These are phyloP conservation scores for Ophiocordyceps polyrhachis-furcata DNA, from an alignment of 2,329 filamentous ascomycete genomes.

Conservation along the genomic window DNA sequence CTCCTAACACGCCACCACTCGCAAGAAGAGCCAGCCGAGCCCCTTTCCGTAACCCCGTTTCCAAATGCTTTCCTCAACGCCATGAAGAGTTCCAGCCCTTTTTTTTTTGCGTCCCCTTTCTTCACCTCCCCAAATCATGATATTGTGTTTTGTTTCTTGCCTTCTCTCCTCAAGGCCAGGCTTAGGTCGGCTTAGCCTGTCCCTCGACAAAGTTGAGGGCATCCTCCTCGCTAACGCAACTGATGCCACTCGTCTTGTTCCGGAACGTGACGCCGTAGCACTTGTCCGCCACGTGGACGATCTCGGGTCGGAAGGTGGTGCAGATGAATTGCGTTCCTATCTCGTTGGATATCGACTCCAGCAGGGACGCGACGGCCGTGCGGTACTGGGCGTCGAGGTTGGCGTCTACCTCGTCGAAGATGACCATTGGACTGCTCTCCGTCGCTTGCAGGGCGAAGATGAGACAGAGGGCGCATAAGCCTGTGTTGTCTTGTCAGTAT, in stretches of 20 bases:
- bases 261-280: constrained; percentile 92
- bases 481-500: constrained; percentile 22
- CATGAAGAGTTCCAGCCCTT: neutral
- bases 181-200: constrained; percentile 28
- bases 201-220: constrained; percentile 90
- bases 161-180: too few relatives aligned
- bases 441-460: constrained; percentile 98
- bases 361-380: constrained; percentile 79
- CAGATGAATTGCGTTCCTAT: constrained; percentile 76
- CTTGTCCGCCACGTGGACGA: constrained; percentile 87
- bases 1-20: too few relatives aligned
- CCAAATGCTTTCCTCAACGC: neutral
- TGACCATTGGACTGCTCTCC: constrained; percentile 94
- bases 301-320: constrained; percentile 95
- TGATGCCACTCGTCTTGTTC: constrained; percentile 87
- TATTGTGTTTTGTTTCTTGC: too few relatives aligned
- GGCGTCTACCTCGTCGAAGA: constrained; percentile 97
- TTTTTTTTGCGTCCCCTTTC: neutral
- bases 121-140: neutral
- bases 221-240: constrained; percentile 72
- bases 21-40: neutral
- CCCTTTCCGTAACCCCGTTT: too few relatives aligned
- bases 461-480: constrained; percentile 86
- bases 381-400: constrained; percentile 97
- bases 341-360: constrained; percentile 57